Evolutionary conservation across 2,329 filamentous ascomycete genomes (phyloP).

Genomic region (Beauveria bassiana): DNA sequence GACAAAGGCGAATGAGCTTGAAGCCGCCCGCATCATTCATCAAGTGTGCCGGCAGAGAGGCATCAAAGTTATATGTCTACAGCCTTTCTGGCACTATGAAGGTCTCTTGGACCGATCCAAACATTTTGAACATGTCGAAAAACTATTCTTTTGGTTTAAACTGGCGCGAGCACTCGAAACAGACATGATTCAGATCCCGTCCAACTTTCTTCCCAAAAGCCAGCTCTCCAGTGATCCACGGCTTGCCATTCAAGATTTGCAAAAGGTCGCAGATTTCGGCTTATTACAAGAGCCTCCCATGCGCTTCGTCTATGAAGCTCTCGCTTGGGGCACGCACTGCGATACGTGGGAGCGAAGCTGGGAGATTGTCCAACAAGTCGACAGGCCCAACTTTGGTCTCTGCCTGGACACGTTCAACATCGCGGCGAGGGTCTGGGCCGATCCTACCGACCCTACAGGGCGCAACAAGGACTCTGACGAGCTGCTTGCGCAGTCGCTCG

Average conservation of each 20-base stretch:
- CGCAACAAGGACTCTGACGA: neutral
- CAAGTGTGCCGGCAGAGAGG: too few species aligned
- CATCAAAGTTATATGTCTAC: too few species aligned
- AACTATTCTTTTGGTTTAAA: too few species aligned
- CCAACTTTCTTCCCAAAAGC: neutral
- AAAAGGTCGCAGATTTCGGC: slow-evolving; percentile 60
- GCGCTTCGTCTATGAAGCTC: slow-evolving; percentile 64
- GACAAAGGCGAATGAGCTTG: too few species aligned
- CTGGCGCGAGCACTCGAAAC: too few species aligned
- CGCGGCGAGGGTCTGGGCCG: slow-evolving; percentile 61
- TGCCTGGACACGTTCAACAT: slow-evolving; percentile 78
- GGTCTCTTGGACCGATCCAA: too few species aligned
- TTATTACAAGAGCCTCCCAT: slow-evolving; percentile 43
- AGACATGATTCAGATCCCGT: neutral
- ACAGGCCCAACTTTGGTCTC: slow-evolving; percentile 65
- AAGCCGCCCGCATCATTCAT: too few species aligned
- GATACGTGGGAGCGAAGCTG: slow-evolving; percentile 67
- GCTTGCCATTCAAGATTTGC: slow-evolving; percentile 55
- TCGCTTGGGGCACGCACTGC: slow-evolving; percentile 64
- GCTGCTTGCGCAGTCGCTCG: too few species aligned
- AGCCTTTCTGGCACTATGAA: too few species aligned
- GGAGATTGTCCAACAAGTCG: slow-evolving; percentile 57
- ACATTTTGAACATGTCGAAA: neutral
- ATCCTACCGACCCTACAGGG: slow-evolving; percentile 39
- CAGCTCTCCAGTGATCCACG: neutral